Evolutionary conservation across 2,329 filamentous ascomycete species (phyloP).

Genomic region (Pseudopyricularia javanii): DNA sequence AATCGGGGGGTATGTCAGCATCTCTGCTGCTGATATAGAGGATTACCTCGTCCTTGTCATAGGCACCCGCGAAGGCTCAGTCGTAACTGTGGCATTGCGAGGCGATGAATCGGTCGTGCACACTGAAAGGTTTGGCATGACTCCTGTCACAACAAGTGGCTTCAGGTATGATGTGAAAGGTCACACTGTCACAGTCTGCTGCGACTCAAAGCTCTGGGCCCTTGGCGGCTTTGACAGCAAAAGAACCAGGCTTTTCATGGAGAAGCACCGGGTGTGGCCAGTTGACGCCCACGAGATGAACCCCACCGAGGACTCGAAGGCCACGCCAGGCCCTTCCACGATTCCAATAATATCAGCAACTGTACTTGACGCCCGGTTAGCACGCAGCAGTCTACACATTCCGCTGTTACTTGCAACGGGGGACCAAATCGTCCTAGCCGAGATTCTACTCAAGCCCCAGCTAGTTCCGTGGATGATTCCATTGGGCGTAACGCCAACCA

Average conservation of each 20-base stretch:
- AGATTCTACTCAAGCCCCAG: constrained; percentile 31
- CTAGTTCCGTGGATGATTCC: constrained; percentile 37
- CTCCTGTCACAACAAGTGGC: constrained; percentile 10
- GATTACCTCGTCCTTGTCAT: constrained; percentile 19
- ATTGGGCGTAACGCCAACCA: constrained; percentile 33
- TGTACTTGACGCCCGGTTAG: constrained; percentile 26
- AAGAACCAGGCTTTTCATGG: constrained; percentile 18
- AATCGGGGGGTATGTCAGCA: constrained; percentile 16
- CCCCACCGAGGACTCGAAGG: neutral
- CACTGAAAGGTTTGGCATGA: constrained; percentile 14
- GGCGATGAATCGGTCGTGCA: constrained; percentile 10
- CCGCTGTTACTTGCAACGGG: constrained; percentile 38
- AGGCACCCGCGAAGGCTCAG: constrained; percentile 39
- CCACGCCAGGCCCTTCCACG: constrained; percentile 20
- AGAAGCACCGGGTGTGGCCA: constrained; percentile 35
- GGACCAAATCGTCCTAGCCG: constrained; percentile 37
- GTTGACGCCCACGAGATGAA: constrained; percentile 34
- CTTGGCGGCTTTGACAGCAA: constrained; percentile 22
- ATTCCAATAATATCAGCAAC: constrained; percentile 35
- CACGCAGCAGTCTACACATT: constrained; percentile 22
- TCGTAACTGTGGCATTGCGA: constrained; percentile 24
- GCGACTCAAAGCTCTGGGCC: constrained; percentile 32
- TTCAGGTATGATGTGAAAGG: constrained; percentile 6
- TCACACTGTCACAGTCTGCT: constrained; percentile 29
- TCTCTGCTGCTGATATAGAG: constrained; percentile 15